Evolutionary conservation across 2,329 filamentous ascomycete species (phyloP).

Genomic region (Mycosphaerella sp.): DNA sequence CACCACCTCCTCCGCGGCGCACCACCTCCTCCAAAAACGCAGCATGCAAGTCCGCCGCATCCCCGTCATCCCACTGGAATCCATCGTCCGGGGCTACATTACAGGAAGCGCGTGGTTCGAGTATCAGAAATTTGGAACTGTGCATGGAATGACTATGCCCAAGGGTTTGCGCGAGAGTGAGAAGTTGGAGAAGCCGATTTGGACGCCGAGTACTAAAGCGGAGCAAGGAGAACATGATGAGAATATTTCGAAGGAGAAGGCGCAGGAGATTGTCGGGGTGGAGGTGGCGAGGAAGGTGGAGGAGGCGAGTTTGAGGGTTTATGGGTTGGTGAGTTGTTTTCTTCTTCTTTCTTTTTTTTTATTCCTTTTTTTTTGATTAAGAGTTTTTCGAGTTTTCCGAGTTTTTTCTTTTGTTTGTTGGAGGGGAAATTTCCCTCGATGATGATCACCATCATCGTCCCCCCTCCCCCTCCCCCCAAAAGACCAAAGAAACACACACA

Average conservation of each 20-base stretch:
- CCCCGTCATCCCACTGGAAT: slow-evolving; percentile 71
- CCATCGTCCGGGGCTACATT: slow-evolving; percentile 84
- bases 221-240: slow-evolving; percentile 72
- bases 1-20: slow-evolving; percentile 35
- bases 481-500: no score
- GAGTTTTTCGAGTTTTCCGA: no score
- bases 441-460: no score
- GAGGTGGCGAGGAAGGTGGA: slow-evolving; percentile 60
- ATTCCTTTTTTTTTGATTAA: no score
- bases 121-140: slow-evolving; percentile 65
- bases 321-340: slow-evolving; percentile 44
- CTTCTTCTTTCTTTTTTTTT: no score
- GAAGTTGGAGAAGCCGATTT: slow-evolving; percentile 62
- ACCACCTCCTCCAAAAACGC: slow-evolving; percentile 48
- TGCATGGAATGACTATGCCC: slow-evolving; percentile 68
- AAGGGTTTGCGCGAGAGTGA: slow-evolving; percentile 64
- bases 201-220: slow-evolving; percentile 81
- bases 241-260: slow-evolving; percentile 70
- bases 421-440: no score
- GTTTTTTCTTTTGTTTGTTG: no score
- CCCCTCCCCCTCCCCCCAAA: no score
- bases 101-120: slow-evolving; percentile 80
- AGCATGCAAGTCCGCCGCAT: slow-evolving; percentile 72
- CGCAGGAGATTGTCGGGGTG: slow-evolving; percentile 56
- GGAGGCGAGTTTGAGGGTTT: slow-evolving; percentile 57